phyloP scores from a whole-genome alignment of 495 filamentous ascomycete species.

The Talaromyces trachyspermus region DNA sequence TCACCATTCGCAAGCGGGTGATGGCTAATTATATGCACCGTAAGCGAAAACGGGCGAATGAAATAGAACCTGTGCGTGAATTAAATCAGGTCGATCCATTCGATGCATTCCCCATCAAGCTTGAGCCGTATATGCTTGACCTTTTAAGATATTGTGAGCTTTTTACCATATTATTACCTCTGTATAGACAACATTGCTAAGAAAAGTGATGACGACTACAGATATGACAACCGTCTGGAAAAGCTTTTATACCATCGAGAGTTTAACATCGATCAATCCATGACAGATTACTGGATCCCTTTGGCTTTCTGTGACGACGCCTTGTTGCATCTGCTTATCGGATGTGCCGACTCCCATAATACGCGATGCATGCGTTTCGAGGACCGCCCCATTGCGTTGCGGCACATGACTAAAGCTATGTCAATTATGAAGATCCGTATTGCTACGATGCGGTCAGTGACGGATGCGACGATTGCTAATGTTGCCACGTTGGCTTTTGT shows the following conservation, averaged over 20 bases:
- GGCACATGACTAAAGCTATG: neutral
- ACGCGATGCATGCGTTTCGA: neutral
- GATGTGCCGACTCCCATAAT: conserved; percentile 4
- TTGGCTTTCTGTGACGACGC: conserved; percentile 1
- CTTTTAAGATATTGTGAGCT: conserved; percentile 1
- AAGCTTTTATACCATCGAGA: conserved; percentile 2
- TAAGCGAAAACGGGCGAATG: neutral
- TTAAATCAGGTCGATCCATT: neutral
- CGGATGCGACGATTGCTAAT: conserved; percentile 1
- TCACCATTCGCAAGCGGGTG: too few relatives aligned
- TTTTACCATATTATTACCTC: too few relatives aligned
- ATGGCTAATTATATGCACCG: too few relatives aligned
- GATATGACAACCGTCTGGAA: conserved; percentile 5
- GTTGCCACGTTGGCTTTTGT: conserved; percentile 1
- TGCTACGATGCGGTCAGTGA: neutral
- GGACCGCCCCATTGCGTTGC: neutral
- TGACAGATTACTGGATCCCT: conserved; percentile 5
- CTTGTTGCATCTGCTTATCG: neutral
- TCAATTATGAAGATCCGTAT: conserved; percentile 2
- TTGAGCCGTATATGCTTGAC: conserved; percentile 7
- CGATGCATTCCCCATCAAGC: neutral
- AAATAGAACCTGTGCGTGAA: neutral
- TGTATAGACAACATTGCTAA: neutral
- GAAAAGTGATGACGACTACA: neutral
- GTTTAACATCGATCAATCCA: neutral